A percentile compares a stretch with the other conserved stretches of the same genome.
These are phyloP conservation scores for Colletotrichum graminicola DNA, from an alignment of 2,329 filamentous ascomycete species.

Conservation along the genomic window DNA sequence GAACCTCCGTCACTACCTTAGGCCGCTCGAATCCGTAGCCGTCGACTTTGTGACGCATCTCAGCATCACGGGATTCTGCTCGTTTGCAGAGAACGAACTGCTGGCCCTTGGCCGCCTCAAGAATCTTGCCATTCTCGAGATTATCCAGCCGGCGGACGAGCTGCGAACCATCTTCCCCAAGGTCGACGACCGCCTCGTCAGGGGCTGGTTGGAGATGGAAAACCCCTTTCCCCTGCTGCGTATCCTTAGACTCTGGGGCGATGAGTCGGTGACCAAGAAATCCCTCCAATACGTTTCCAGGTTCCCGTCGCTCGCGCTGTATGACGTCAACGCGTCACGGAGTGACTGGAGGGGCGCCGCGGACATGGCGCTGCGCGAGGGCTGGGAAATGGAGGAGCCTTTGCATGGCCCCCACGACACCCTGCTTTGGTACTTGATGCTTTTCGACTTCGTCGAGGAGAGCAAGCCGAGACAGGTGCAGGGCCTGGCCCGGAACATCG, in stretches of 20 bases:
- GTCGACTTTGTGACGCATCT: constrained; percentile 58
- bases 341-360: constrained; percentile 52
- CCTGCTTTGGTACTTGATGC: constrained; percentile 52
- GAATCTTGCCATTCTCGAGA: constrained; percentile 63
- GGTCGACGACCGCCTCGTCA: constrained; percentile 60
- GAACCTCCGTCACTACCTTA: constrained; percentile 52
- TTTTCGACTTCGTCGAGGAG: constrained; percentile 50
- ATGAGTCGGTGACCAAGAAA: constrained; percentile 53
- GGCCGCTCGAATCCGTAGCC: constrained; percentile 52
- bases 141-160: constrained; percentile 55
- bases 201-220: constrained; percentile 58
- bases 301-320: constrained; percentile 60
- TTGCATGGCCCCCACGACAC: constrained; percentile 49
- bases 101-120: constrained; percentile 56
- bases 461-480: constrained; percentile 44
- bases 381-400: constrained; percentile 52
- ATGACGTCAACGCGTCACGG: constrained; percentile 55
- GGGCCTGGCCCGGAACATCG: constrained; percentile 50
- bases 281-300: constrained; percentile 56
- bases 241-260: constrained; percentile 60
- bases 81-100: constrained; percentile 55
- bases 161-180: constrained; percentile 50
- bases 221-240: constrained; percentile 61
- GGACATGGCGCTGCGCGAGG: constrained; percentile 46
- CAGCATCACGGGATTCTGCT: constrained; percentile 53